A percentile compares a stretch with the other conserved stretches of the same genome.
These are phyloP conservation scores for Aspergillus unguis DNA, from an alignment of 2,329 filamentous ascomycete species.

Conservation along the genomic window DNA sequence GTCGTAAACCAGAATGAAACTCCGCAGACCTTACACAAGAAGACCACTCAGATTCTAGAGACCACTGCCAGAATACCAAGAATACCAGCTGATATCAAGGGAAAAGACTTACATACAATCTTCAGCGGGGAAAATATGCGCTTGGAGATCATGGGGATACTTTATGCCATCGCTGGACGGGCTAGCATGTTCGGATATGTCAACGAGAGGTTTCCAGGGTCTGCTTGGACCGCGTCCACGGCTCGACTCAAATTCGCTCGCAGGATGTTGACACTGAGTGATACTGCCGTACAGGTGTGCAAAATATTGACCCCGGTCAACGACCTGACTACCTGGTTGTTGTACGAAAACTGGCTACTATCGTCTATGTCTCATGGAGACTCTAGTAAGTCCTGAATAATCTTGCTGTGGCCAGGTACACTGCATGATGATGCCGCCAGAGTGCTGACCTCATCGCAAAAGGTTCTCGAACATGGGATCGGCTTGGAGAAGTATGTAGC, in stretches of 20 bases:
- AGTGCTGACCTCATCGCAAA: neutral
- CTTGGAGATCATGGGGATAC: constrained; percentile 38
- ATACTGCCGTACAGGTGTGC: constrained; percentile 37
- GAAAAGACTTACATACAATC: constrained; percentile 35
- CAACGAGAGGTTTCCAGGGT: constrained; percentile 12
- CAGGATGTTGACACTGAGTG: constrained; percentile 33
- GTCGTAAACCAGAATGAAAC: constrained; percentile 6
- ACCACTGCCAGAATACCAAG: constrained; percentile 26
- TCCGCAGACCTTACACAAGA: neutral
- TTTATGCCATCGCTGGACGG: constrained; percentile 38
- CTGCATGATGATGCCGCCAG: neutral
- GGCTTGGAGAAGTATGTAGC: constrained; percentile 26
- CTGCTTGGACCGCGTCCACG: neutral
- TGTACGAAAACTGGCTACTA: constrained; percentile 36
- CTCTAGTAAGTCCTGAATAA: constrained; percentile 27
- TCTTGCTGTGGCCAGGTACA: neutral
- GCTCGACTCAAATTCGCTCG: constrained; percentile 20
- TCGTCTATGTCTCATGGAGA: constrained; percentile 37
- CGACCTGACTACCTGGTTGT: constrained; percentile 33
- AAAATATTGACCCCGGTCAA: constrained; percentile 39
- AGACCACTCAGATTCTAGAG: constrained; percentile 20
- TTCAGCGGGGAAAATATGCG: constrained; percentile 39
- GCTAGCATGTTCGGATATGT: constrained; percentile 23
- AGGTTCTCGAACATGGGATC: constrained; percentile 26
- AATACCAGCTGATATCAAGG: constrained; percentile 23